Evolutionary conservation across 495 filamentous ascomycete genomes (phyloP).

Genomic region (Thozetella sp.): DNA sequence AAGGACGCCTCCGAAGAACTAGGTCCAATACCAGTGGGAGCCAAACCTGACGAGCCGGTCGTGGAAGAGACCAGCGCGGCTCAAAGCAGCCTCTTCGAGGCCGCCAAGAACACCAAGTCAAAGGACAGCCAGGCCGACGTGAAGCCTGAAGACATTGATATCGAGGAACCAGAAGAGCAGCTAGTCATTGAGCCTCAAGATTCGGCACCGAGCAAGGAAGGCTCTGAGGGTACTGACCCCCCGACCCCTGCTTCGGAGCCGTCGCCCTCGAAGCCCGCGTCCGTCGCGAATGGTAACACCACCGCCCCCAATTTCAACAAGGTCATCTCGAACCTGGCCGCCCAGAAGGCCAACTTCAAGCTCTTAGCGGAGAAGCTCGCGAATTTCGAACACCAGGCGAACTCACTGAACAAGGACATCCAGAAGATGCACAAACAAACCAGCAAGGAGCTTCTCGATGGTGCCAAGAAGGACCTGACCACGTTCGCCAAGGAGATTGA

Average conservation of each 20-base stretch:
- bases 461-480: constrained; percentile 13
- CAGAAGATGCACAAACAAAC: constrained; percentile 9
- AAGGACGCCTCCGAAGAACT: constrained; percentile 14
- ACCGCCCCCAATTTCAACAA: constrained; percentile 2
- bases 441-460: constrained; percentile 1
- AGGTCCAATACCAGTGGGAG: neutral
- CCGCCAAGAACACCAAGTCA: constrained; percentile 9
- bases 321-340: constrained; percentile 10
- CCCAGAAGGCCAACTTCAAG: constrained; percentile 19
- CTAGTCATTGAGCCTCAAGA: constrained; percentile 28
- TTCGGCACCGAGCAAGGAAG: constrained; percentile 2
- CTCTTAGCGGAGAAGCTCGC: constrained; percentile 20
- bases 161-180: constrained; percentile 42
- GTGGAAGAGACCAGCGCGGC: neutral
- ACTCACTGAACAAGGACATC: constrained; percentile 17
- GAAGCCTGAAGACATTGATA: constrained; percentile 48
- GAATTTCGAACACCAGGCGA: constrained; percentile 14
- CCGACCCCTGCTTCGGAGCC: constrained; percentile 5
- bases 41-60: neutral
- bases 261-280: neutral
- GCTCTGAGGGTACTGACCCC: constrained; percentile 5
- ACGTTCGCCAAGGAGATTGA: constrained; percentile 14
- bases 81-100: constrained; percentile 16
- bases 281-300: constrained; percentile 1
- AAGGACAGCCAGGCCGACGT: constrained; percentile 26